phyloP scores from a whole-genome alignment of 441 rosid species.

The Brassica balearica region DNA sequence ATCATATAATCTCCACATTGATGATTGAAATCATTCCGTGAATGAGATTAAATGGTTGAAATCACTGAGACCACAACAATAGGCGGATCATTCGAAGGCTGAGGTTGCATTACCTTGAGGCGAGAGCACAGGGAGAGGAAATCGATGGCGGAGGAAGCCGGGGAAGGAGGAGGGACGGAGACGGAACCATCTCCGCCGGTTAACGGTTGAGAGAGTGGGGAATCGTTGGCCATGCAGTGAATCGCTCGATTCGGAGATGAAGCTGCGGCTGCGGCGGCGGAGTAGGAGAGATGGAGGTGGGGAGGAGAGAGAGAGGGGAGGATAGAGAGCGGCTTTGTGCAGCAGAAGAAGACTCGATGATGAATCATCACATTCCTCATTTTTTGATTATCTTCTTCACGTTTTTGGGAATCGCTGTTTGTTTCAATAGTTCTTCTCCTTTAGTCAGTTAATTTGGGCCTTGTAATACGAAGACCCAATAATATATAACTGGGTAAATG shows the following conservation, averaged over 20 bases:
- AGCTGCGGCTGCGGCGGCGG: slow-evolving; percentile 13
- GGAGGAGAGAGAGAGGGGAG: slow-evolving; percentile 52
- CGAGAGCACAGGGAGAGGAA: slow-evolving; percentile 90
- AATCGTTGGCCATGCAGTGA: slow-evolving; percentile 57
- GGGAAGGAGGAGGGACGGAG: slow-evolving; percentile 36
- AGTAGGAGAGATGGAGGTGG: slow-evolving; percentile 47
- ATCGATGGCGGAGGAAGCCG: slow-evolving; percentile 68
- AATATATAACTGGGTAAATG: neutral
- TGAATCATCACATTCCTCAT: slow-evolving; percentile 48
- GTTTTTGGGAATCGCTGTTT: slow-evolving; percentile 15
- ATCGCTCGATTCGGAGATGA: slow-evolving; percentile 34
- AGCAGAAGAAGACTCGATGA: slow-evolving; percentile 48
- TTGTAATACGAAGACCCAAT: slow-evolving; percentile 35
- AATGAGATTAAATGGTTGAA: neutral
- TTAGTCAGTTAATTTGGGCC: slow-evolving; percentile 14
- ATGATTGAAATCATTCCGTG: no score
- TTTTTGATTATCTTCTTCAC: slow-evolving; percentile 18
- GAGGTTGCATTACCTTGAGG: slow-evolving; percentile 61
- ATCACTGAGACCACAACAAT: no score
- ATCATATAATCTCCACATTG: neutral
- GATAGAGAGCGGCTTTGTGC: slow-evolving; percentile 52
- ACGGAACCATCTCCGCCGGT: slow-evolving; percentile 40
- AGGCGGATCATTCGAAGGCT: neutral
- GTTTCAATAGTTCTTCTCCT: neutral
- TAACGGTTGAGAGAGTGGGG: slow-evolving; percentile 50